Evolutionary conservation across 2,329 filamentous ascomycete species (phyloP).

Genomic region (Magnaporthales sp.): DNA sequence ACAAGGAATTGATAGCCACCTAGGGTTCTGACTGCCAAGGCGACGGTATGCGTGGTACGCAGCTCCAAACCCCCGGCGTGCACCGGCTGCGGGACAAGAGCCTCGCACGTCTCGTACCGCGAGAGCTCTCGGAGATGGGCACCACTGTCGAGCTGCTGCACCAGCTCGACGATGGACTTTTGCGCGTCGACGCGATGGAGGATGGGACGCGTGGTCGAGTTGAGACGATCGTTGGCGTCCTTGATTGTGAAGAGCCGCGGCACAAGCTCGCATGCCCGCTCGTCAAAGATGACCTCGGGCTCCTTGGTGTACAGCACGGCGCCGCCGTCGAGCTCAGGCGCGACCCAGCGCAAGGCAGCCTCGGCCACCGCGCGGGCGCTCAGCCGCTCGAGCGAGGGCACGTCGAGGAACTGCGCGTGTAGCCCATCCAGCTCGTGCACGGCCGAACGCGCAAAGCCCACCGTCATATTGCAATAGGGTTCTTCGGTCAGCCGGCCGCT

Average conservation of each 20-base stretch:
- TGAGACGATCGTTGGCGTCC: conserved; percentile 11
- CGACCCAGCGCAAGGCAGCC: not conserved
- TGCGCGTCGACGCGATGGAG: not conserved
- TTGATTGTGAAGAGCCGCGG: not conserved
- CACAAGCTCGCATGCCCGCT: not conserved
- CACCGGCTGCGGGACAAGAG: not conserved
- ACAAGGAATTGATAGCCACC: not conserved
- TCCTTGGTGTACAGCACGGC: conserved; percentile 18
- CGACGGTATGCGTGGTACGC: not conserved
- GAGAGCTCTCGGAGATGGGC: not conserved
- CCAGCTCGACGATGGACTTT: not conserved
- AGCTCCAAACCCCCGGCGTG: not conserved
- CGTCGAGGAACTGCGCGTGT: not conserved
- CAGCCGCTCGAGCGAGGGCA: not conserved
- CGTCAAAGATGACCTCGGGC: conserved; percentile 14
- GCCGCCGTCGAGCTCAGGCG: conserved; percentile 2
- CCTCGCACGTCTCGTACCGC: not conserved
- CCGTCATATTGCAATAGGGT: conserved; percentile 13
- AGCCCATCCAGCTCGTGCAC: not conserved
- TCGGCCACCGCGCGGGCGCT: not conserved
- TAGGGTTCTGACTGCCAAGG: not conserved
- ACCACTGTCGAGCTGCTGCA: not conserved
- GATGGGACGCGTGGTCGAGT: conserved; percentile 7
- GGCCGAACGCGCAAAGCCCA: conserved; percentile 11
- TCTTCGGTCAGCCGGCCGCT: conserved; percentile 8